Evolutionary conservation across 768 basidiomycete species (phyloP), one percentile per base, ranked within the genome.

Genomic region (Lactifluus rugatus): DNA sequence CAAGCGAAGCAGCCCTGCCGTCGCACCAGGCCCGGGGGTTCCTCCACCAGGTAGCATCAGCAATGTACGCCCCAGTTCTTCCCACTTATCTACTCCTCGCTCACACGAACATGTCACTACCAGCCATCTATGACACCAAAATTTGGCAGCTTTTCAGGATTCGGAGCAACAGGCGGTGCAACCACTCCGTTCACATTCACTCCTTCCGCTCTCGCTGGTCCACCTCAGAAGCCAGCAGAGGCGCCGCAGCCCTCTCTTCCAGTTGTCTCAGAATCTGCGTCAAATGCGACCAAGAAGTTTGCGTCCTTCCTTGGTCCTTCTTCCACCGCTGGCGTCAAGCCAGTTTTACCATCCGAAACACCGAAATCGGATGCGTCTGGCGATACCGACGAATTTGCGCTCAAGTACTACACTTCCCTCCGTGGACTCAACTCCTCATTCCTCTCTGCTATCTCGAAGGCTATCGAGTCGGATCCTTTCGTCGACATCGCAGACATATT

Each of bases 341-440:
- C 49, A 14, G 53, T 58, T 21, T 62, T 61, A 16, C 34, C 56
- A 36, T 48, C 52, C 54, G 48, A 58, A 19, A 16, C 56, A 61
- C 55, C 47, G 16, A 64, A 45, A 21, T 2, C 47, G 19, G 52
- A 49, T 26, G 47, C 63, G 26, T 64, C 62, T 16, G 52, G 58
- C 36, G 57, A 59, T 16, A 44, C 57, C 0, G 62, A 64, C 13
- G 63, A 63, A 13, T 52, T 65, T 25, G 74, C 76, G 36, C 63
- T 81, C 16, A 79, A 80, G 52, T 88, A 84, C 66, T 88, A 81
- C 71, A 79, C 73, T 41, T 79, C 81, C 25, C 76, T 90, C n/a
- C 82, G 88, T 36, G 87, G 87, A 14, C 75, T 90, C 42, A 90
- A 90, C 65, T 70, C 78, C 34, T 86, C 85, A 2, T 73, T 89